Evolutionary conservation across 1,139 yeast species (phyloP), one percentile per base, ranked within the genome.

Genomic region (Hemisphaericaspora subhashii): DNA sequence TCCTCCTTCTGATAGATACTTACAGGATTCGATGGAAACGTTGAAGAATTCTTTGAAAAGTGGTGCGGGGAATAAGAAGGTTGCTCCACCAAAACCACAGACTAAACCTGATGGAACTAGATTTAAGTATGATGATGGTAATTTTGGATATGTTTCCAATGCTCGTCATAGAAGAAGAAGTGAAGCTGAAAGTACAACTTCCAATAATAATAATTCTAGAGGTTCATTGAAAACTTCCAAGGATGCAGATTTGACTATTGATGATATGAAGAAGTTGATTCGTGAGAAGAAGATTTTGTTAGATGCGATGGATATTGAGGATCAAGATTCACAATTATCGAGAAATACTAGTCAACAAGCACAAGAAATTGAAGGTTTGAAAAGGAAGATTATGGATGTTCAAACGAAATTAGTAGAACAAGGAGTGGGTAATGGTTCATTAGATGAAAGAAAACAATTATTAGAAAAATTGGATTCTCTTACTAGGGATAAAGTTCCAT

Each of bases 1-100:
- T 30, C 92, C 92, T 7, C 85, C 95, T 3, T 86, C 96, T n/a
- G 79, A 86, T 27, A 81, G 80, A 54, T 79, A 64, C 40, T 58
- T 72, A 36, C 74, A 67, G 42, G 77, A 72, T 36, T 64, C 75
- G 1, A 62, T 72, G 57, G 71, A 70, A 42, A 42, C 66, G 9
- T 57, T 74, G 52, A 68, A 68, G 48, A 65, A 63, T 37, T 65
- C 76, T 1, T 67, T 76, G 52, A 72, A 68, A 47, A 64, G 68
- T 13, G 66, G 70, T 3, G 44, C 57, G 2, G 51, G 66, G 47
- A 46, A 72, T 36, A 74, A 51, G 62, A 35, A 48, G n/a, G 35
- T 52, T 1, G 43, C 35, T 28, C 37, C 46, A 12, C 31, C 48
- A 25, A 55, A 49, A 41, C 48, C 48, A 18, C 48, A 49, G 36